Evolutionary conservation across 805 yeast genomes (phyloP), one percentile per base, ranked within the genome.

Genomic region (Clavispora asparagi): DNA sequence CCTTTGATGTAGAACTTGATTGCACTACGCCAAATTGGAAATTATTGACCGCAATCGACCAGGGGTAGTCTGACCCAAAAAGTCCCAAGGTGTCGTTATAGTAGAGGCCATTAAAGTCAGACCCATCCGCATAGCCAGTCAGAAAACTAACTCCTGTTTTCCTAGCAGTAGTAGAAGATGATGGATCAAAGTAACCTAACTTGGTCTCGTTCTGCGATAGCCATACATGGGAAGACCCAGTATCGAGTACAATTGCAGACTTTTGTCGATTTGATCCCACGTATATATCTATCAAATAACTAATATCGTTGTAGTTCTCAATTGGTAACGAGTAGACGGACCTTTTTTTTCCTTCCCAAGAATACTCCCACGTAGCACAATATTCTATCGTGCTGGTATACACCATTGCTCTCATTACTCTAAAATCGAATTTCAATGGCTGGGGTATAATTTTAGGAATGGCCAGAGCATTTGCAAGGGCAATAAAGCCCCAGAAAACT

Each of bases 151-250:
- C 23, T 10, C 48, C 47, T 7, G 54, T 44, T 16, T 46, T 44
- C 38, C 39, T 25, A 16, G 48, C 12, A 3, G 47, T 40, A 12
- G 43, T 29, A 2, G 49, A 46, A 29, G 35, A 37, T 38, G 11
- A 26, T 3, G 45, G 39, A 40, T 42, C 37, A 23, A 13, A 42
- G 9, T 7, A 10, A 2, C 44, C 44, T 6, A n/a, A 26, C 7
- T 7, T n/a, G 9, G 37, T 19, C 7, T 30, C n/a, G 13, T 40
- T 11, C 14, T 17, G 16, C 26, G 19, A 19, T 19, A 71, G 59
- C 76, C 76, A 70, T 43, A 70, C 59, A 51, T 70, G 74, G 7
- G 73, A 64, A 5, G 74, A 67, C 2, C 74, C 76, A 26, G 74
- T 70, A 50, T 70, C 74, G 7, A 70, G 62, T 48, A 65, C 56